Conservation (phyloP, 1,139 yeast species). For the Taphrina populina region DNA sequence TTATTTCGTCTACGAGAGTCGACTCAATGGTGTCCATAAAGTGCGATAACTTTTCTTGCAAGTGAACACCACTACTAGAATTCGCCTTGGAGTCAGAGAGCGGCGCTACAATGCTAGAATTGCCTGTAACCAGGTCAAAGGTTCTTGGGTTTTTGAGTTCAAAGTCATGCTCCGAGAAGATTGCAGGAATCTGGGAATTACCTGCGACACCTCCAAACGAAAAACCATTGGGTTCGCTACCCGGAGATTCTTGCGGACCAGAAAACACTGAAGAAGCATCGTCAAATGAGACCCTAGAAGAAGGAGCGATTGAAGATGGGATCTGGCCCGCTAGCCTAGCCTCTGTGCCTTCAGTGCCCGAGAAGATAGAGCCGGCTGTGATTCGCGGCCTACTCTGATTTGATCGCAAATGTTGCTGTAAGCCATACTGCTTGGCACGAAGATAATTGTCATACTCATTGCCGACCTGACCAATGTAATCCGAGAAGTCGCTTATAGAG, state of each 20-base stretch:
- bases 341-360: constrained; percentile 21
- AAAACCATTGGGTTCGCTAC: constrained; percentile 37
- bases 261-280: constrained; percentile 18
- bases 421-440: constrained; percentile 22
- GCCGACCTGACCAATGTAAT: constrained; percentile 52
- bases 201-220: constrained; percentile 39
- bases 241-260: constrained; percentile 13
- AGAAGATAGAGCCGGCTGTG: constrained; percentile 18
- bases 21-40: constrained; percentile 84
- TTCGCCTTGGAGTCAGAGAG: constrained; percentile 40
- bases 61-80: constrained; percentile 49
- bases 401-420: constrained; percentile 23
- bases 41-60: constrained; percentile 80
- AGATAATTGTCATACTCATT: constrained; percentile 53
- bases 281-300: constrained; percentile 32
- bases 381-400: constrained; percentile 8
- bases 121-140: constrained; percentile 69
- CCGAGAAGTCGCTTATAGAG: constrained; percentile 51
- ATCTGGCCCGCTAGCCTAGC: constrained; percentile 14
- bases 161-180: constrained; percentile 67
- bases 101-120: constrained; percentile 49
- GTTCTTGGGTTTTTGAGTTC: constrained; percentile 84
- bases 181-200: constrained; percentile 58
- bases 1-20: constrained; percentile 74
- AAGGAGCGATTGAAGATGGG: constrained; percentile 19